These are phyloP conservation scores for Elongisporangium undulatum DNA, from an alignment of 352 stramenopile genomes.

Conservation along the genomic window DNA sequence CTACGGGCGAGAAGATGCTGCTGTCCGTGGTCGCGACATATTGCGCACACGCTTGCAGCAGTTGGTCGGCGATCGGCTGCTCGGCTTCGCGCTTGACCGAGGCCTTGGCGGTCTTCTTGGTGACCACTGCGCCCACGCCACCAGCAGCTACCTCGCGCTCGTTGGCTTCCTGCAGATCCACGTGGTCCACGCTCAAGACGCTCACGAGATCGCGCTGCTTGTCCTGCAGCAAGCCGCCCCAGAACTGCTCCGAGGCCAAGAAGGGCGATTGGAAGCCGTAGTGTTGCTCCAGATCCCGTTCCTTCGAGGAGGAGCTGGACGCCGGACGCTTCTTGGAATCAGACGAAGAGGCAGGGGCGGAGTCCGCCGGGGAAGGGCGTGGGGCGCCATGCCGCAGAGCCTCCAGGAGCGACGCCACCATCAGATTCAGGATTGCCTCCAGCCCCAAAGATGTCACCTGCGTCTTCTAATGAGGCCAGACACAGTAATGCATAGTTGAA, in stretches of 20 bases:
- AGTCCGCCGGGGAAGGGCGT: background rate
- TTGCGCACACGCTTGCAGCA: constrained; percentile 37
- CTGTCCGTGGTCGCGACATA: constrained; percentile 29
- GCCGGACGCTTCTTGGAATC: background rate
- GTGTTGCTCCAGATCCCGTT: constrained; percentile 5
- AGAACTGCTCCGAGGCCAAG: constrained; percentile 18
- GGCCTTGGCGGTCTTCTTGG: constrained; percentile 18
- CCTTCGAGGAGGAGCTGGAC: background rate
- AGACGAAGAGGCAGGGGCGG: background rate
- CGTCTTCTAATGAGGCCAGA: background rate
- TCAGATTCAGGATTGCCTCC: background rate
- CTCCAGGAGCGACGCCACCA: background rate
- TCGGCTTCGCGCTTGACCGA: constrained; percentile 13
- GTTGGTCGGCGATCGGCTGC: constrained; percentile 17
- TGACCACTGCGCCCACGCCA: constrained; percentile 47
- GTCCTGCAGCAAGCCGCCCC: constrained; percentile 20
- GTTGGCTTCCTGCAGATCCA: constrained; percentile 37
- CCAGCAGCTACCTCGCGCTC: constrained; percentile 46
- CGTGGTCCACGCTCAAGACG: constrained; percentile 58
- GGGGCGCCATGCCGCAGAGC: background rate
- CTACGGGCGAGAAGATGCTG: constrained; percentile 51
- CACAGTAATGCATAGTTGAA: background rate
- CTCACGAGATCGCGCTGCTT: constrained; percentile 29
- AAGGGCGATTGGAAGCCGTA: constrained; percentile 35
- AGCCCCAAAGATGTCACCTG: background rate